Percentiles rank a stretch among this genome's conserved stretches.
phyloP scores from a whole-genome alignment of 352 stramenopile species.

The Phytophthora niederhauseri region DNA sequence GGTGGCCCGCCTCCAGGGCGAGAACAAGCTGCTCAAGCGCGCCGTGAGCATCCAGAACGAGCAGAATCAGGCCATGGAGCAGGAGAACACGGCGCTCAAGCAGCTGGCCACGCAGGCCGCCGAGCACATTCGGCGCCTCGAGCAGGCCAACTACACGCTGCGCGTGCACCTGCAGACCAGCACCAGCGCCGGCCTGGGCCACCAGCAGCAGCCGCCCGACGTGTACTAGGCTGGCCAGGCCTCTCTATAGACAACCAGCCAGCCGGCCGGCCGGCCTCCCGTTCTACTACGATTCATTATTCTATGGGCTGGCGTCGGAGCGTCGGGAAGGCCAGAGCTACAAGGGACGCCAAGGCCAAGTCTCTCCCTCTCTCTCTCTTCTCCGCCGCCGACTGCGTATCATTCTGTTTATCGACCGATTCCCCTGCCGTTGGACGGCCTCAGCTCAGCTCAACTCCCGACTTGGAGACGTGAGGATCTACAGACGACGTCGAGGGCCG shows the following conservation, averaged over 20 bases:
- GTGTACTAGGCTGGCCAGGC: slow-evolving; percentile 58
- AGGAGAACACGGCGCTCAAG: slow-evolving; percentile 81
- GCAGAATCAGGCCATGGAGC: slow-evolving; percentile 82
- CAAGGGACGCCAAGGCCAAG: background rate
- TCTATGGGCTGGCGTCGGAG: slow-evolving; percentile 25
- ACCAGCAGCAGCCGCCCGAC: slow-evolving; percentile 60
- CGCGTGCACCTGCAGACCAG: slow-evolving; percentile 86
- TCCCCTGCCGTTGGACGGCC: slow-evolving; percentile 4
- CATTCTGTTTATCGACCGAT: slow-evolving; percentile 27
- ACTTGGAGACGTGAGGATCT: slow-evolving; percentile 1
- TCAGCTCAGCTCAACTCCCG: background rate
- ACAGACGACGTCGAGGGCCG: background rate
- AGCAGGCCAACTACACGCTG: slow-evolving; percentile 90
- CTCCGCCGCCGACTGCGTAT: slow-evolving; percentile 13
- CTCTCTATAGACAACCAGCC: slow-evolving; percentile 26
- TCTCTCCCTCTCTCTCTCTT: background rate
- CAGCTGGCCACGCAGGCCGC: slow-evolving; percentile 74
- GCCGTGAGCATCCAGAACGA: slow-evolving; percentile 89
- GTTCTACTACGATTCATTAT: slow-evolving; percentile 41
- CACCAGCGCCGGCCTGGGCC: slow-evolving; percentile 43
- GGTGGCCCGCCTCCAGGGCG: slow-evolving; percentile 62
- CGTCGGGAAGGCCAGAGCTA: background rate
- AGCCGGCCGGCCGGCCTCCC: background rate
- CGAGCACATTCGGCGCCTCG: slow-evolving; percentile 86
- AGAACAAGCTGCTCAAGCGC: slow-evolving; percentile 88